Conservation (phyloP, 2,329 filamentous ascomycete species). For the Juglanconis sp. region DNA sequence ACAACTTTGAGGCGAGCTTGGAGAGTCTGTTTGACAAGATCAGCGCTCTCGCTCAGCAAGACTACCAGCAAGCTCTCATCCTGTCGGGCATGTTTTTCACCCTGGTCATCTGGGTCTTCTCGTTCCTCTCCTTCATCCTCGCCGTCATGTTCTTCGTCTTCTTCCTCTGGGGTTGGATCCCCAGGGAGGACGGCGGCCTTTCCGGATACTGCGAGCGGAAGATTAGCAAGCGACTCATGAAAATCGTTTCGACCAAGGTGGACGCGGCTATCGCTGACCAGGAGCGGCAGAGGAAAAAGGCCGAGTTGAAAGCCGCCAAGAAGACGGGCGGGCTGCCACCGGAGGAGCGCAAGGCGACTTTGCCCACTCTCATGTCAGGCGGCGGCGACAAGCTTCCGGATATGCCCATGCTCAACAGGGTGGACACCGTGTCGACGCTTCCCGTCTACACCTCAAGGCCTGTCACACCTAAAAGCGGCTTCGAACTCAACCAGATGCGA, state of each 20-base stretch:
- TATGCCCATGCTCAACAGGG: conserved; percentile 58
- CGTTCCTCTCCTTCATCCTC: conserved; percentile 69
- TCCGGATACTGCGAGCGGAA: conserved; percentile 87
- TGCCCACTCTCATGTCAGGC: conserved; percentile 49
- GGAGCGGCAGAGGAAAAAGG: conserved; percentile 55
- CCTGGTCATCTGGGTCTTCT: conserved; percentile 82
- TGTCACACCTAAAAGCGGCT: conserved; percentile 45
- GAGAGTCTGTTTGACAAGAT: conserved; percentile 83
- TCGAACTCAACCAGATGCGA: conserved; percentile 53
- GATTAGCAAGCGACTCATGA: conserved; percentile 78
- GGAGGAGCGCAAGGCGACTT: conserved; percentile 59
- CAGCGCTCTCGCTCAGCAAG: conserved; percentile 64
- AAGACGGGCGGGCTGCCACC: conserved; percentile 52
- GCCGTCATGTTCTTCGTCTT: conserved; percentile 77
- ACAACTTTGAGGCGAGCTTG: conserved; percentile 59
- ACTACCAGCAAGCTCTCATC: conserved; percentile 77
- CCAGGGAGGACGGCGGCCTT: conserved; percentile 73
- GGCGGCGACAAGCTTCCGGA: conserved; percentile 50
- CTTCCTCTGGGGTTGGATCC: conserved; percentile 92
- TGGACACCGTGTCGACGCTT: conserved; percentile 59
- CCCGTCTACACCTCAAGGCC: conserved; percentile 61
- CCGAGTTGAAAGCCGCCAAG: conserved; percentile 47
- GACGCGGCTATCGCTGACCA: conserved; percentile 85
- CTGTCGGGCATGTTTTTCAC: conserved; percentile 92
- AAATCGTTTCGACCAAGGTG: conserved; percentile 82